Base-by-base conservation (phyloP, 345 rosid genomes). In the Trapa bicornis region DNA sequence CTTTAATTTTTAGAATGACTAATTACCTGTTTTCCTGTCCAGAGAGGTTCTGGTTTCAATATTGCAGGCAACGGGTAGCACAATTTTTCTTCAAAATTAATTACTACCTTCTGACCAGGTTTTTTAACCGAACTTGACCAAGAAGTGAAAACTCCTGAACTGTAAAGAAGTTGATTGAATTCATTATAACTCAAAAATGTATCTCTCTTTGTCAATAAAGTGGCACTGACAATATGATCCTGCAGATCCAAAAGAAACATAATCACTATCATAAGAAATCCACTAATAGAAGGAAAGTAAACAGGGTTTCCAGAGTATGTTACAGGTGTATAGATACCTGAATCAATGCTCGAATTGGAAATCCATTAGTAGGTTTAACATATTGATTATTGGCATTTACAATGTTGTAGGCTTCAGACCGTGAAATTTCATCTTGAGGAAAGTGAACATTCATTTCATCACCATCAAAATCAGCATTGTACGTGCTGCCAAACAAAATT, bases 371-470 rank as follows among this genome's bases (percentile, higher is more conserved):
- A 70, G 99, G 99, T 75, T 86, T 85, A 75, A 86, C 88, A 79
- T 89, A 94, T 75, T 94, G 99, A 69, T 94, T 86, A 76, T 94
- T 94, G 69, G 99, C 99, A 82, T 94, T 91, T 42, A 91, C 99
- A 74, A 94, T 87, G 82, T 94, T 91, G 82, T 91, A 94, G 17
- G 85, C 99, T 83, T 94, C 99, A 57, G 99, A 89, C 64, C 99
- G 97, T 75, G 97, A 91, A 72, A 94, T 82, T 76, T 94, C 96
- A 85, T 94, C 99, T 94, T 94, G 99, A 61, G 99, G 97, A 65
- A 94, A 94, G 83, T 94, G 99, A 72, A 94, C 99, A 82, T 94
- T 94, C 94, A 94, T 94, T 82, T 94, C 99, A 84, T 94, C 99
- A 66, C 99, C 99, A 74, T 94, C 99, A 86, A 94, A 94, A 78